These are phyloP conservation scores for Venturiaceae sp. DNA, from an alignment of 2,329 filamentous ascomycete species.

Conservation along the genomic window DNA sequence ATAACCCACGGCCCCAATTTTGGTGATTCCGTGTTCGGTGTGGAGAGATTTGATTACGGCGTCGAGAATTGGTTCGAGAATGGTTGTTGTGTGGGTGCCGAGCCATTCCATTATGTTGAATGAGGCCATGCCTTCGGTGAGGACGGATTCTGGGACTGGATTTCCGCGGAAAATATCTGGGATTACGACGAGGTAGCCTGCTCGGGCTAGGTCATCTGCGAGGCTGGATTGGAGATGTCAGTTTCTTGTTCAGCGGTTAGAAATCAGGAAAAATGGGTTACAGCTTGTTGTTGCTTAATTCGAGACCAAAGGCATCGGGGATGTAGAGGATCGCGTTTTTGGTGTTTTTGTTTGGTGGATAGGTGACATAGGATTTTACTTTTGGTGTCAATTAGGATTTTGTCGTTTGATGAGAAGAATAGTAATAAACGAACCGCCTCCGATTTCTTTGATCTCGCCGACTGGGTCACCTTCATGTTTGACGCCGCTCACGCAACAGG, in stretches of 20 bases:
- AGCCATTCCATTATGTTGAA: slow-evolving; percentile 35
- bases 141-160: slow-evolving; percentile 17
- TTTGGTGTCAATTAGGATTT: not conserved
- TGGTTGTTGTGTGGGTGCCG: slow-evolving; percentile 30
- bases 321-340: slow-evolving; percentile 20
- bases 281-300: slow-evolving; percentile 22
- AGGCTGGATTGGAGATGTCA: slow-evolving; percentile 12
- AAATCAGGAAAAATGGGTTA: slow-evolving; percentile 8
- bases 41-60: slow-evolving; percentile 36
- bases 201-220: slow-evolving; percentile 21
- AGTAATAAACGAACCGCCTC: slow-evolving; percentile 28
- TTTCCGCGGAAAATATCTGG: slow-evolving; percentile 26
- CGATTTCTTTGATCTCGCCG: slow-evolving; percentile 38
- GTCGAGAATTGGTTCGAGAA: slow-evolving; percentile 39
- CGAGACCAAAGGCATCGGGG: slow-evolving; percentile 24
- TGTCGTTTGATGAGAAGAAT: not conserved
- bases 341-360: not conserved
- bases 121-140: slow-evolving; percentile 1
- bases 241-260: not conserved
- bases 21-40: slow-evolving; percentile 35
- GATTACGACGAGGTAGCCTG: slow-evolving; percentile 21
- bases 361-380: slow-evolving; percentile 4
- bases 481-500: slow-evolving; percentile 38
- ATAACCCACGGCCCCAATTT: slow-evolving; percentile 58
- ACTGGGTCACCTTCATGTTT: slow-evolving; percentile 40